These are phyloP conservation scores for Fraxinus quadrangulata DNA, from an alignment of 257 asterid genomes.

Conservation along the genomic window DNA sequence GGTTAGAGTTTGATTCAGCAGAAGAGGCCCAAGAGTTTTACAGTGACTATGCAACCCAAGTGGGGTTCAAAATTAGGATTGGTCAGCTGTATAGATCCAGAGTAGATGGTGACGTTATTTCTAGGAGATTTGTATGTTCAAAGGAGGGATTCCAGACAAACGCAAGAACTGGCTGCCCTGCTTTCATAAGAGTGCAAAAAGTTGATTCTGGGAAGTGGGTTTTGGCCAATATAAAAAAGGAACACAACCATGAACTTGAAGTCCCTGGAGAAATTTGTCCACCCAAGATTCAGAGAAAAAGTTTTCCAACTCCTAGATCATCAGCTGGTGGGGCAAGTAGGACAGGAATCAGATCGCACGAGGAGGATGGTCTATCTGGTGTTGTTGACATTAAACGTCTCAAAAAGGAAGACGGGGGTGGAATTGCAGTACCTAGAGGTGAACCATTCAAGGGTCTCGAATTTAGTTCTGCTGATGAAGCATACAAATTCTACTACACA, in stretches of 20 bases:
- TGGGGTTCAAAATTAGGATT: conserved; percentile 83
- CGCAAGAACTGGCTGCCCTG: conserved; percentile 87
- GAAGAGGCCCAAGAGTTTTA: conserved; percentile 92
- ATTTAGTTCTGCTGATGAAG: conserved; percentile 69
- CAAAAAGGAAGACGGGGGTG: conserved; percentile 58
- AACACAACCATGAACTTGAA: conserved; percentile 81
- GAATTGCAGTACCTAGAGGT: conserved; percentile 44
- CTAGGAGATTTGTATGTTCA: conserved; percentile 88
- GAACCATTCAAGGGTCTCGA: conserved; percentile 86
- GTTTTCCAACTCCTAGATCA: conserved; percentile 58
- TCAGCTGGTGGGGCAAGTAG: conserved; percentile 69
- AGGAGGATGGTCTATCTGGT: conserved; percentile 62
- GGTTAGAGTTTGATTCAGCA: conserved; percentile 79
- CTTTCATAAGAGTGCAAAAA: conserved; percentile 83
- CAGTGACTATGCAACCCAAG: conserved; percentile 62
- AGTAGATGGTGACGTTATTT: conserved; percentile 79
- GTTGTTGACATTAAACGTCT: conserved; percentile 60
- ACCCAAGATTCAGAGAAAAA: conserved; percentile 59
- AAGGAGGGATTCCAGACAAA: conserved; percentile 93
- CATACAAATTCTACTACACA: conserved; percentile 69
- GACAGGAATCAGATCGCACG: conserved; percentile 83
- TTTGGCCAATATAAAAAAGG: conserved; percentile 71
- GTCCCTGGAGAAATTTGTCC: conserved; percentile 61
- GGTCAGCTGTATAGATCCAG: conserved; percentile 94
- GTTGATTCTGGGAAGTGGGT: conserved; percentile 87